phyloP scores from a whole-genome alignment of 148 eudicot genomes.

The Fallopia convolvulus region DNA sequence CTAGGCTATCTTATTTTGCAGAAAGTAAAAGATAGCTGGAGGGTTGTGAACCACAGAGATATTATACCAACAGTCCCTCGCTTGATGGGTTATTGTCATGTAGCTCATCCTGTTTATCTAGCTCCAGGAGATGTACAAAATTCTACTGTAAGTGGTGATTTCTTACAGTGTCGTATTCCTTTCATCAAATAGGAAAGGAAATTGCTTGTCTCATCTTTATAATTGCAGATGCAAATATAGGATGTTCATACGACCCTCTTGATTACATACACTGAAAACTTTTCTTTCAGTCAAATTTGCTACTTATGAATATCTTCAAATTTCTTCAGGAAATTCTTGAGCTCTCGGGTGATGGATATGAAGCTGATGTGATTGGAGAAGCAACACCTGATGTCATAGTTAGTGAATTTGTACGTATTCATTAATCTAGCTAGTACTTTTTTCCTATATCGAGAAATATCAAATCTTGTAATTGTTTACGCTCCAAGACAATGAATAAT shows the following conservation, averaged over 20 bases:
- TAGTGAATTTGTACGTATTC: conserved; percentile 78
- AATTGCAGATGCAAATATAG: background rate
- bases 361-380: conserved; percentile 83
- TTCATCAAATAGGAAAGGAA: background rate
- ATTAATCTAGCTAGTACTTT: background rate
- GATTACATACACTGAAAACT: background rate
- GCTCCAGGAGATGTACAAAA: conserved; percentile 45
- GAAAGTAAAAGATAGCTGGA: conserved; percentile 97
- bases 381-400: conserved; percentile 88
- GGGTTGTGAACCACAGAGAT: conserved; percentile 95
- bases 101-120: conserved; percentile 89
- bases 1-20: conserved; percentile 22
- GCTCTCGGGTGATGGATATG: conserved; percentile 69
- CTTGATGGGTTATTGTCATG: conserved; percentile 98
- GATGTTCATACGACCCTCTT: background rate
- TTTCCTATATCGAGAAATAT: background rate
- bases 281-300: background rate
- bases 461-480: background rate
- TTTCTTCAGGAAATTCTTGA: conserved; percentile 56
- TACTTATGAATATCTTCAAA: conserved; percentile 6
- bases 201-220: background rate
- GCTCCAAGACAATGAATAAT: background rate
- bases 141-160: conserved; percentile 37
- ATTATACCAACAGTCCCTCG: conserved; percentile 97
- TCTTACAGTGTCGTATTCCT: conserved; percentile 12